Evolutionary conservation across 768 basidiomycete species (phyloP).

Genomic region (Lentinus brumalis): DNA sequence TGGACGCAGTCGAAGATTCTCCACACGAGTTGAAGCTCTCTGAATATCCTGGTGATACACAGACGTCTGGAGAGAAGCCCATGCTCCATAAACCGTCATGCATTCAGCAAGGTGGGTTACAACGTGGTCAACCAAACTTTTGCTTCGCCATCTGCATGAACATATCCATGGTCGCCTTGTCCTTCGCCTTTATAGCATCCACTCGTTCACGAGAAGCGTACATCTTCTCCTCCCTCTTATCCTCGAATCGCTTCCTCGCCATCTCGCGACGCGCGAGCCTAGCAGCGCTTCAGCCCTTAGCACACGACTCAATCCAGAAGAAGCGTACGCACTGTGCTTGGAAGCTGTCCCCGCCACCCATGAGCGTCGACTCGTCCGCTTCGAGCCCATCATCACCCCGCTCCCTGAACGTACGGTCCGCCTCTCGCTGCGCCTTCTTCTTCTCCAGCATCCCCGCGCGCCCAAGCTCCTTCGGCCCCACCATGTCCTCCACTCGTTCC

Average conservation of each 20-base stretch:
- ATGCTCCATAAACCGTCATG: too few species aligned
- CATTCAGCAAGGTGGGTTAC: too few species aligned
- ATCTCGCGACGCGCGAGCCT: conserved; percentile 80
- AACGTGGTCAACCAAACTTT: conserved; percentile 64
- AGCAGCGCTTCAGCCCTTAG: neutral
- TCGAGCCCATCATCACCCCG: conserved; percentile 76
- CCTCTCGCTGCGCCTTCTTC: conserved; percentile 72
- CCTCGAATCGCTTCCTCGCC: conserved; percentile 61
- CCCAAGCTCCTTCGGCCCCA: conserved; percentile 80
- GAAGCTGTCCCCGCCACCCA: conserved; percentile 87
- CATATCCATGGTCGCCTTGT: conserved; percentile 95
- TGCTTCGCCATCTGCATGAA: conserved; percentile 90
- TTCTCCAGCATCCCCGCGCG: conserved; percentile 87
- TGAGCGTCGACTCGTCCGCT: conserved; percentile 72
- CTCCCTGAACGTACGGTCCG: conserved; percentile 71
- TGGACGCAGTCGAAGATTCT: neutral
- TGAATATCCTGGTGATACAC: too few species aligned
- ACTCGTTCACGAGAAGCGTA: conserved; percentile 62
- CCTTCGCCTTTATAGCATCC: conserved; percentile 69
- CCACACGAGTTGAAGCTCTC: too few species aligned
- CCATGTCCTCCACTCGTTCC: conserved; percentile 73
- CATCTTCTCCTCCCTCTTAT: conserved; percentile 58
- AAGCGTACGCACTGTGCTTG: conserved; percentile 56
- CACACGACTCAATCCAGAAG: neutral
- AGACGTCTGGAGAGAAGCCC: too few species aligned